Evolutionary conservation across 345 rosid species (phyloP), one percentile per base, ranked within the genome.

Genomic region (Cardamine chenopodiifolia): DNA sequence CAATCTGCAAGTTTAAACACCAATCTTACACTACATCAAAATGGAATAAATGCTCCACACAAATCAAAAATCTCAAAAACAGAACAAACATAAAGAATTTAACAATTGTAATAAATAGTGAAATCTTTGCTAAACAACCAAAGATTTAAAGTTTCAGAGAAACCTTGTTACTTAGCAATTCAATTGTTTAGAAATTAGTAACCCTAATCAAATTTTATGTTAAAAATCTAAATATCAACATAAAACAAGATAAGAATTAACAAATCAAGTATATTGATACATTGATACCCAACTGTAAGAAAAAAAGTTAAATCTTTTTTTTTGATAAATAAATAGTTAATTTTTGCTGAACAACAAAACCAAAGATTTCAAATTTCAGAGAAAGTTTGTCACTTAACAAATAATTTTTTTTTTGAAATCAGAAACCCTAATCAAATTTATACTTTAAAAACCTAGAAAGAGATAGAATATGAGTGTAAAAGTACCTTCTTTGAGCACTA

Each of bases 401-500:
- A 15, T 42, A 18, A 42, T 5, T 14, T 42, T 0, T 42, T 0
- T 1, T 0, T 42, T 1, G 14, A 8, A 42, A 42, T 42, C 4
- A 15, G 18, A 42, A 42, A 42, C 48, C 18, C 18, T 42, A 42
- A 42, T 15, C 8, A 42, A 2, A 42, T 15, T 42, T 15, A 42
- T 15, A 42, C 48, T 5, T 42, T 13, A 40, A 40, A 42, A 42
- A 42, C 48, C 8, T 6, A 15, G 48, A 42, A 42, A 15, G 19
- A 15, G 5, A 32, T 57, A 0, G 0, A 32, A 57, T 5, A 5
- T 54, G 3, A 29, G 2, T 17, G 44, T 18, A 42, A 66, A 52
- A 17, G 40, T 67, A 92, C 97, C 98, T 87, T 77, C 98, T 73
- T 68, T 95, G 99, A 74, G 99, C 97, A 85, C 87, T 88, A 62